Conservation (phyloP, 345 rosid species). For the Dipteronia dyeriana region DNA sequence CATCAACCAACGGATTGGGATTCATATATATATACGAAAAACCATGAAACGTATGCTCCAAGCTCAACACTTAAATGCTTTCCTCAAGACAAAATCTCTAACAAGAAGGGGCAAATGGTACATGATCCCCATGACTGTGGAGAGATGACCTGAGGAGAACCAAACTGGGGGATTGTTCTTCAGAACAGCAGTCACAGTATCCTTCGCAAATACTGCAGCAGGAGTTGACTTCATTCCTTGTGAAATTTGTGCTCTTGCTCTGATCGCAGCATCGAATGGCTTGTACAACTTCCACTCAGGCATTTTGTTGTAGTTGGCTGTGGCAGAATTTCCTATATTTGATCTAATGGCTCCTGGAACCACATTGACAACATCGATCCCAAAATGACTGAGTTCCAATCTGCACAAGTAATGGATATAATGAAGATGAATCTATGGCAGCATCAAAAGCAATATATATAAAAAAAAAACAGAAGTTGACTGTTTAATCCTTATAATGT, state of each 20-base stretch:
- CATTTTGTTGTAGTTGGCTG: conserved; percentile 53
- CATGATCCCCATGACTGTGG: conserved; percentile 52
- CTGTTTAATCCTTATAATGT: no score
- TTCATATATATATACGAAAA: neutral
- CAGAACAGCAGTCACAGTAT: conserved; percentile 57
- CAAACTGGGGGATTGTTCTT: conserved; percentile 75
- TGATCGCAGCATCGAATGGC: conserved; percentile 61
- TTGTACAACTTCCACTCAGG: conserved; percentile 82
- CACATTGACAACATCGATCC: conserved; percentile 72
- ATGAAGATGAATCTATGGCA: no score
- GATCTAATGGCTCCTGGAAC: conserved; percentile 82
- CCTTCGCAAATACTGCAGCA: conserved; percentile 66
- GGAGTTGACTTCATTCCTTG: conserved; percentile 63
- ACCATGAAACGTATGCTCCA: neutral
- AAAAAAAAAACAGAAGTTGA: no score
- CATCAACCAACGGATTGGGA: neutral
- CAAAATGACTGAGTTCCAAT: conserved; percentile 76
- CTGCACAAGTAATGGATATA: conserved; percentile 34
- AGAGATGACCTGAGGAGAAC: conserved; percentile 69
- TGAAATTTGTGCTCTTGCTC: conserved; percentile 54
- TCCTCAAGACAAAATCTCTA: conserved; percentile 55
- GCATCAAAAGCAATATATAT: no score
- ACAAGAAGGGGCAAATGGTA: conserved; percentile 67
- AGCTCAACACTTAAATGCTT: conserved; percentile 44
- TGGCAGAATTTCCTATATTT: conserved; percentile 72